Percentiles rank a stretch among this genome's conserved stretches.
These are phyloP conservation scores for Alternaria infectoria DNA, from an alignment of 2,329 filamentous ascomycete genomes.

Conservation along the genomic window DNA sequence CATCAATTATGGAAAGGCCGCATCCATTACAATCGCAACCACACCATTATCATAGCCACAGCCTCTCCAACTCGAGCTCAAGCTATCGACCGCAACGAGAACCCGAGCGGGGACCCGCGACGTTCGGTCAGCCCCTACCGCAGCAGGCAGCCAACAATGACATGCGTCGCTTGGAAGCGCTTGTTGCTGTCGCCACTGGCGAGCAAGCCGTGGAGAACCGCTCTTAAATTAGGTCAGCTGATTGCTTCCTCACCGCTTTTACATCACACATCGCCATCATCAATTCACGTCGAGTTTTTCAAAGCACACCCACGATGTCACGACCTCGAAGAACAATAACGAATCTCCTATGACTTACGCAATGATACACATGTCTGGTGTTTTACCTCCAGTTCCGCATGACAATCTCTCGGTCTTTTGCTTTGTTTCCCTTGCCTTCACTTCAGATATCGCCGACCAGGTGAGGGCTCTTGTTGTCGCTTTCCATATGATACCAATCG, in stretches of 20 bases:
- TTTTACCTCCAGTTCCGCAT: conserved; percentile 17
- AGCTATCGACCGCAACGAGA: conserved; percentile 40
- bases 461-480: conserved; percentile 29
- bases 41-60: conserved; percentile 38
- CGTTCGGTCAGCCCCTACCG: conserved; percentile 42
- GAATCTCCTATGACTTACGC: conserved; percentile 25
- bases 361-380: conserved; percentile 20
- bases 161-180: conserved; percentile 65
- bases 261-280: neutral
- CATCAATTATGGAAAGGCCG: conserved; percentile 46
- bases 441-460: conserved; percentile 21
- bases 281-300: conserved; percentile 8
- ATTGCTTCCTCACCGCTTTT: neutral
- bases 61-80: conserved; percentile 33
- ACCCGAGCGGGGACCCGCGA: conserved; percentile 35
- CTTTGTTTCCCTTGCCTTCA: neutral
- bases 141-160: conserved; percentile 50
- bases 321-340: conserved; percentile 24
- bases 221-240: conserved; percentile 13
- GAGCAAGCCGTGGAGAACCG: conserved; percentile 52
- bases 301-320: conserved; percentile 26
- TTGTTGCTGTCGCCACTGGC: conserved; percentile 70
- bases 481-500: conserved; percentile 41
- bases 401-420: conserved; percentile 17
- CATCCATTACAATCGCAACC: conserved; percentile 40